These are phyloP conservation scores for Kentomonas sorsogonicus DNA, from an alignment of 208 protist genomes.

Conservation along the genomic window DNA sequence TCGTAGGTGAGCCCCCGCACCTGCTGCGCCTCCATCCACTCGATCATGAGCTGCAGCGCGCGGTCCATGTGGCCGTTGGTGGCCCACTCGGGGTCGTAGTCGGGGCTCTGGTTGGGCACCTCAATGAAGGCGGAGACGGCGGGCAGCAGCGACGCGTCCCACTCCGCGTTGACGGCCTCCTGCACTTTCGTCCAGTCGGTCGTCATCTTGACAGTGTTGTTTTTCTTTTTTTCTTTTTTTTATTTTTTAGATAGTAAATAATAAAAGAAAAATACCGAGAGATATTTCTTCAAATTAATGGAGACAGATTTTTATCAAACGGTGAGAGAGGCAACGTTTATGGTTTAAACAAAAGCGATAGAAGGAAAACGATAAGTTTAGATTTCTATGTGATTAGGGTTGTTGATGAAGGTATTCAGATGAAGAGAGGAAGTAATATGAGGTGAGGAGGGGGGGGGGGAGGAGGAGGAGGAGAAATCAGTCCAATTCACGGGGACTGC, in stretches of 20 bases:
- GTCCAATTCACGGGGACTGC: too few relatives aligned
- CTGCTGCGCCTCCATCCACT: conserved; percentile 79
- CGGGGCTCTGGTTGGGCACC: conserved; percentile 92
- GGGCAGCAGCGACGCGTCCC: conserved; percentile 81
- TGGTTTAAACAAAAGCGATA: too few relatives aligned
- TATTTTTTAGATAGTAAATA: not conserved
- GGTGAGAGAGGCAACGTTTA: too few relatives aligned
- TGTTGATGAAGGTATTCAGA: too few relatives aligned
- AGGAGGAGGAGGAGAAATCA: too few relatives aligned
- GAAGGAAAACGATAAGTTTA: too few relatives aligned
- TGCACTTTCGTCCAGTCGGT: conserved; percentile 53
- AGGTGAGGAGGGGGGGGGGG: too few relatives aligned
- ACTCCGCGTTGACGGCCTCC: conserved; percentile 55
- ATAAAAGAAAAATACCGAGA: too few relatives aligned
- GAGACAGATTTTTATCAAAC: too few relatives aligned
- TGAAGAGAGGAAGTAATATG: too few relatives aligned
- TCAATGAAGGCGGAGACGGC: conserved; percentile 84
- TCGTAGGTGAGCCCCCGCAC: conserved; percentile 74
- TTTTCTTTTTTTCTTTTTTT: conserved; percentile 3
- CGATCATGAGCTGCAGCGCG: conserved; percentile 78
- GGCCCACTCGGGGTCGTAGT: conserved; percentile 81
- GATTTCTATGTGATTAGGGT: too few relatives aligned
- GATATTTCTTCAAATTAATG: too few relatives aligned
- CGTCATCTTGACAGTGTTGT: not conserved
- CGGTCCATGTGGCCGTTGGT: conserved; percentile 87